Evolutionary conservation across 106 monocot species (phyloP), one percentile per base, ranked within the genome.

Genomic region (Dendrobium nobile): DNA sequence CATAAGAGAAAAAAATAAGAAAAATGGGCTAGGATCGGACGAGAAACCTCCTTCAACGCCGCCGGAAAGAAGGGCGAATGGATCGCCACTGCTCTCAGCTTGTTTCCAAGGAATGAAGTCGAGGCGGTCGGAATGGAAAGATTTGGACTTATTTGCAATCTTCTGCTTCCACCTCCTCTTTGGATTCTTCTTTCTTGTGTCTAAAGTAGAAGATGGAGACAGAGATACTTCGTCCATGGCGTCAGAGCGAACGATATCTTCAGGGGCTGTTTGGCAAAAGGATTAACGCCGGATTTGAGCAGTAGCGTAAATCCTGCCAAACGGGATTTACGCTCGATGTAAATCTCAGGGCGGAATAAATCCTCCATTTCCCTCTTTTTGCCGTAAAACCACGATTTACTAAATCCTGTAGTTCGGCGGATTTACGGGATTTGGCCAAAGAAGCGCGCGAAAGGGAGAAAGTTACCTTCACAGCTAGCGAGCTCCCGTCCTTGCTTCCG

Each of bases 41-140:
- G 16, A 70, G 33, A 37, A 22, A 91, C 93, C 95, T 87, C 96
- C 96, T 90, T 94, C 90, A 22, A 61, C 76, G 80, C 90, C 77
- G 19, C 82, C 85, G 56, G 87, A 83, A 47, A 96, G 58, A 75
- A 90, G 42, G 37, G 84, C 47, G 65, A 94, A 90, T 24, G 90
- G 81, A 24, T 92, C 93, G 2, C 87, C 84, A 58, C 58, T 79
- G 37, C 84, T 41, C 42, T 85, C 75, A 65, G 90, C 78, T 31
- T 80, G 72, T 61, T 27, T 82, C 94, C 94, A 92, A 31, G 18
- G 73, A 10, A 83, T 72, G 24, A 84, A 87, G 24, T 86, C 61
- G 78, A 77, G 54, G 27, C 55, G 61, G 67, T 44, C 42, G 9
- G 74, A 74, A 6, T 74, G n/a, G 7, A 44, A n/a, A 74, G 43